Percentiles rank a stretch among this genome's conserved stretches.
phyloP scores from a whole-genome alignment of 257 asterid genomes.

The Paraleonurus japonicus region DNA sequence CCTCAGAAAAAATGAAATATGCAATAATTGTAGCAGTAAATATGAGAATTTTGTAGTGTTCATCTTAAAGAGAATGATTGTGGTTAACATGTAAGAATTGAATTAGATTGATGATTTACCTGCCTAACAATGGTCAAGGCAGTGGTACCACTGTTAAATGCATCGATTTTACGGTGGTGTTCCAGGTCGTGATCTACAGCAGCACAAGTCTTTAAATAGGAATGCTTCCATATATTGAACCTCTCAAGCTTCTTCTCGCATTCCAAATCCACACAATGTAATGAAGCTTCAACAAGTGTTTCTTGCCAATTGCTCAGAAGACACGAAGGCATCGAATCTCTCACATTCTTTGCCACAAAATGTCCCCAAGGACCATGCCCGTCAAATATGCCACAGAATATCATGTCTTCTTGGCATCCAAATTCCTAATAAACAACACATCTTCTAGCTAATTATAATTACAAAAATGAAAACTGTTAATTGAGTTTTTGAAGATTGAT shows the following conservation, averaged over 20 bases:
- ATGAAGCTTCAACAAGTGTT: slow-evolving; percentile 57
- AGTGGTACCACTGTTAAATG: slow-evolving; percentile 87
- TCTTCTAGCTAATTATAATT: not conserved
- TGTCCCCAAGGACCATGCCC: slow-evolving; percentile 99
- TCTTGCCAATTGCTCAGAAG: slow-evolving; percentile 87
- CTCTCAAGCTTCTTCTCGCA: slow-evolving; percentile 52
- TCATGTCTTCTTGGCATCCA: slow-evolving; percentile 95
- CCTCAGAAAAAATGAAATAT: not conserved
- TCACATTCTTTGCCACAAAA: slow-evolving; percentile 77
- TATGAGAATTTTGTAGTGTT: not conserved
- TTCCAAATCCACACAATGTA: slow-evolving; percentile 47
- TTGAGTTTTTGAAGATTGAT: too few relatives aligned
- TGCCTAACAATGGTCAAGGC: slow-evolving; percentile 84
- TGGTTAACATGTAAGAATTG: not conserved
- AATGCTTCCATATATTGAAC: slow-evolving; percentile 76
- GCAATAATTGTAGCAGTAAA: not conserved
- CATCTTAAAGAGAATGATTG: not conserved
- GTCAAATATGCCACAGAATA: slow-evolving; percentile 92
- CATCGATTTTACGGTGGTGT: slow-evolving; percentile 66
- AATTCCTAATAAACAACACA: slow-evolving; percentile 49
- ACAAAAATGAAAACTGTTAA: not conserved
- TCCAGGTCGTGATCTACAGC: slow-evolving; percentile 79
- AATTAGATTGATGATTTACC: slow-evolving; percentile 40
- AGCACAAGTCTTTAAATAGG: slow-evolving; percentile 84
- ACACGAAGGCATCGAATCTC: slow-evolving; percentile 72